A percentile compares a stretch with the other conserved stretches of the same genome.
Conservation (phyloP, 164 flowering plant genomes). For the Malania oleifera region DNA sequence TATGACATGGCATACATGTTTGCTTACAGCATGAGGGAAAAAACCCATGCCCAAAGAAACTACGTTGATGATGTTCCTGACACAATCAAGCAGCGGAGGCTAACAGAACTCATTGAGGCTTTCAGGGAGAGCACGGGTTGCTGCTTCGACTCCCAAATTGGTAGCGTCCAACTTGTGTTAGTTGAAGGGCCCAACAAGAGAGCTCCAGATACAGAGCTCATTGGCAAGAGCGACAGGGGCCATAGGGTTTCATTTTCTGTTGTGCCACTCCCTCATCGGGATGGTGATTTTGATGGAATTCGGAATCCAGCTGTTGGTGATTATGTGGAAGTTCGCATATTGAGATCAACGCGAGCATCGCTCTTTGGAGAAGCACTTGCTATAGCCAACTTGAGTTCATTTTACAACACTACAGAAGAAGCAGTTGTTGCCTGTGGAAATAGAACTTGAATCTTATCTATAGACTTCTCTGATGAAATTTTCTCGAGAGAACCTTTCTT, state of each 20-base stretch:
- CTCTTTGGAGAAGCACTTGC: slow-evolving; percentile 75
- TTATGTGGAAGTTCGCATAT: slow-evolving; percentile 77
- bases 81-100: slow-evolving; percentile 77
- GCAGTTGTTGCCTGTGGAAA: slow-evolving; percentile 39
- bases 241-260: slow-evolving; percentile 63
- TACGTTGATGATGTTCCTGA: slow-evolving; percentile 84
- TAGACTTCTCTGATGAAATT: not conserved
- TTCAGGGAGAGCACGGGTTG: slow-evolving; percentile 89
- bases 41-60: slow-evolving; percentile 93
- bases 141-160: slow-evolving; percentile 67
- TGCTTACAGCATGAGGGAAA: slow-evolving; percentile 99
- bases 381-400: slow-evolving; percentile 61
- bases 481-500: too few relatives aligned
- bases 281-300: slow-evolving; percentile 11
- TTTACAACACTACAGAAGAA: slow-evolving; percentile 34
- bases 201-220: slow-evolving; percentile 90
- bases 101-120: slow-evolving; percentile 77
- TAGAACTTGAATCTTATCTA: slow-evolving; percentile 16
- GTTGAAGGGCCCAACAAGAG: slow-evolving; percentile 91
- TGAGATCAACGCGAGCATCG: slow-evolving; percentile 77
- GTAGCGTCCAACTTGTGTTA: slow-evolving; percentile 71
- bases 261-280: slow-evolving; percentile 41
- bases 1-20: slow-evolving; percentile 99
- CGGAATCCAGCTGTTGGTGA: slow-evolving; percentile 70
- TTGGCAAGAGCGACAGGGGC: slow-evolving; percentile 86